Percentiles rank a stretch among this genome's conserved stretches.
Conservation (phyloP, 495 filamentous ascomycete species). For the Hypomontagnella monticulosa region DNA sequence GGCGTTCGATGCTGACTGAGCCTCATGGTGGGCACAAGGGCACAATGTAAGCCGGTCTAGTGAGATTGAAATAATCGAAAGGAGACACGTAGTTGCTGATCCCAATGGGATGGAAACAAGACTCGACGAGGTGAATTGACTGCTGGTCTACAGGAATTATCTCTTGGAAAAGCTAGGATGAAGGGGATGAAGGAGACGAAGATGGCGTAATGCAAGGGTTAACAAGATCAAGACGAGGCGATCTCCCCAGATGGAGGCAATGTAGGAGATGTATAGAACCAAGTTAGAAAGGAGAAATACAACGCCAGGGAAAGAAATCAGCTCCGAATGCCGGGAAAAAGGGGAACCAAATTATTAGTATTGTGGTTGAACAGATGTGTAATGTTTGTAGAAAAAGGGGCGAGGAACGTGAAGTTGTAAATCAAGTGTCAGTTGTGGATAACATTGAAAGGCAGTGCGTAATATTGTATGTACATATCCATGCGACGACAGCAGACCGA, state of each 20-base stretch:
- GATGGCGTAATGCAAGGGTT: neutral
- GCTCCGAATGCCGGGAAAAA: slow-evolving; percentile 1
- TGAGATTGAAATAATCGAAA: neutral
- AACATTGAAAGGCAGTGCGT: neutral
- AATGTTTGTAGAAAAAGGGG: slow-evolving; percentile 21
- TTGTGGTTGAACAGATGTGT: slow-evolving; percentile 9
- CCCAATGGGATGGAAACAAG: neutral
- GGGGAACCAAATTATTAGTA: slow-evolving; percentile 15
- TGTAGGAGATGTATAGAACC: slow-evolving; percentile 9
- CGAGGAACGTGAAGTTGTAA: slow-evolving; percentile 19
- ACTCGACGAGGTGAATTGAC: neutral
- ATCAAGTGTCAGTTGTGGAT: slow-evolving; percentile 6
- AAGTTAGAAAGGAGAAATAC: slow-evolving; percentile 6
- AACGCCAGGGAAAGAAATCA: slow-evolving; percentile 13
- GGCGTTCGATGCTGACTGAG: slow-evolving; percentile 51
- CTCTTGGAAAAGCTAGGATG: slow-evolving; percentile 1
- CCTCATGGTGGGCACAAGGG: slow-evolving; percentile 49
- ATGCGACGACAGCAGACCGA: neutral
- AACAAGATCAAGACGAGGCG: neutral
- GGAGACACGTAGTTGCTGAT: neutral
- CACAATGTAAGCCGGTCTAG: neutral
- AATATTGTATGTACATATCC: slow-evolving; percentile 2
- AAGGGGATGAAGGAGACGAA: neutral
- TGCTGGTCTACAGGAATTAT: neutral
- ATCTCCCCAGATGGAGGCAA: slow-evolving; percentile 1